Evolutionary conservation across 169 alveolate genomes (phyloP).

Genomic region (Plasmodium knowlesi): DNA sequence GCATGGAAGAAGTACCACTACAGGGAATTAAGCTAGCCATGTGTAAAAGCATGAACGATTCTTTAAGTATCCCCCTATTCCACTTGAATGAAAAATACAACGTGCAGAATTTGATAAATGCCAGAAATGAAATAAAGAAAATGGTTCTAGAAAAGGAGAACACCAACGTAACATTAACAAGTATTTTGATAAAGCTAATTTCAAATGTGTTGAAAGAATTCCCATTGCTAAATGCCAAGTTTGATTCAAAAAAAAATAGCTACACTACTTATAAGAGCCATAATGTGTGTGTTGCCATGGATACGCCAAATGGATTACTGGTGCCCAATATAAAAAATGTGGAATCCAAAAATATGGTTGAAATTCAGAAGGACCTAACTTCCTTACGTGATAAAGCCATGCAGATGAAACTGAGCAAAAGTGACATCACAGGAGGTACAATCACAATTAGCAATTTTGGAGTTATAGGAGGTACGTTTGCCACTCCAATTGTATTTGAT

Average conservation of each 20-base stretch:
- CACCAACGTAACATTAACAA: constrained; percentile 89
- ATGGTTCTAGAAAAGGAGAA: constrained; percentile 72
- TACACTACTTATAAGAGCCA: constrained; percentile 88
- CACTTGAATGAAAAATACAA: constrained; percentile 46
- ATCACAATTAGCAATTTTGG: constrained; percentile 94
- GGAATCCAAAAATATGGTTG: constrained; percentile 87
- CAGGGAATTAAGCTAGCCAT: constrained; percentile 56
- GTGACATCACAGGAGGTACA: constrained; percentile 93
- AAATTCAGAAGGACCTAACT: constrained; percentile 90
- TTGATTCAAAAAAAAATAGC: constrained; percentile 79
- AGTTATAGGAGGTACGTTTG: constrained; percentile 94
- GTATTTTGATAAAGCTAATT: constrained; percentile 92
- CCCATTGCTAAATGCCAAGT: constrained; percentile 92
- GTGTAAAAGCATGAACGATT: constrained; percentile 70
- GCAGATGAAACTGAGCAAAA: constrained; percentile 83
- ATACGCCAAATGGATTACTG: constrained; percentile 92
- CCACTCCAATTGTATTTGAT: constrained; percentile 92
- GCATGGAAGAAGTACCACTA: constrained; percentile 31
- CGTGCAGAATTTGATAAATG: constrained; percentile 21
- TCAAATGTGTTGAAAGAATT: constrained; percentile 88
- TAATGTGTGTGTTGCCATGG: constrained; percentile 94
- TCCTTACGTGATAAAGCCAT: constrained; percentile 88
- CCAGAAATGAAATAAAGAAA: constrained; percentile 36
- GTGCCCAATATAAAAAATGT: constrained; percentile 95
- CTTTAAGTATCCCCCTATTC: constrained; percentile 50